phyloP scores from a whole-genome alignment of 441 rosid species.

The Dalechampia spathulata region DNA sequence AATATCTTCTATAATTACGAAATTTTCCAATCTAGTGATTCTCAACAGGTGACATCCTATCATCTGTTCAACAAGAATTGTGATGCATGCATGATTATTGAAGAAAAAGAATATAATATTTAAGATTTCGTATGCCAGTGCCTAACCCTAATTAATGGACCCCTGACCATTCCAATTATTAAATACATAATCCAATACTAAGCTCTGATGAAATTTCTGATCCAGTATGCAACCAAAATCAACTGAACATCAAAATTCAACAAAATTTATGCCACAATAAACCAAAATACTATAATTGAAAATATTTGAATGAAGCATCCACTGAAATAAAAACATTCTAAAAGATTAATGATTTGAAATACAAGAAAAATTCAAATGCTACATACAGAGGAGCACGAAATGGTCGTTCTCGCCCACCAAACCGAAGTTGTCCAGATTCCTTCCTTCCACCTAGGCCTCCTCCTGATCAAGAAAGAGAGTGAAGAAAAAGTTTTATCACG shows the following conservation, averaged over 20 bases:
- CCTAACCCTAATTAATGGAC: no score
- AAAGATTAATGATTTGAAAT: neutral
- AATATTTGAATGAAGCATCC: neutral
- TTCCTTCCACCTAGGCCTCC: conserved; percentile 96
- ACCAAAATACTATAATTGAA: neutral
- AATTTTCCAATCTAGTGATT: neutral
- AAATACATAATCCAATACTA: neutral
- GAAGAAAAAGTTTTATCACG: neutral
- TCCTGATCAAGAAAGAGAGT: conserved; percentile 36
- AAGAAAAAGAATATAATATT: no score
- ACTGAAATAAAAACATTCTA: neutral
- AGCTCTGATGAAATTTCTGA: neutral
- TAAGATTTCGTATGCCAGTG: no score
- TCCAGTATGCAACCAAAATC: conserved; percentile 1
- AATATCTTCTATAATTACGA: neutral
- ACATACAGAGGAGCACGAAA: conserved; percentile 91
- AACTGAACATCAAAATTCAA: neutral
- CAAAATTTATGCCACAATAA: neutral
- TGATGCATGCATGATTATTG: no score
- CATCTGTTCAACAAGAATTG: no score
- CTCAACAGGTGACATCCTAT: no score
- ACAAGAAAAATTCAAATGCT: conserved; percentile 1
- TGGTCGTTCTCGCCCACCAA: conserved; percentile 96
- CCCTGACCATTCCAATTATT: neutral
- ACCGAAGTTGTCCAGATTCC: conserved; percentile 93